Conservation (phyloP, 225 moss, liverwort and hornwort genomes). For the Pseudisothecium myosuroides region DNA sequence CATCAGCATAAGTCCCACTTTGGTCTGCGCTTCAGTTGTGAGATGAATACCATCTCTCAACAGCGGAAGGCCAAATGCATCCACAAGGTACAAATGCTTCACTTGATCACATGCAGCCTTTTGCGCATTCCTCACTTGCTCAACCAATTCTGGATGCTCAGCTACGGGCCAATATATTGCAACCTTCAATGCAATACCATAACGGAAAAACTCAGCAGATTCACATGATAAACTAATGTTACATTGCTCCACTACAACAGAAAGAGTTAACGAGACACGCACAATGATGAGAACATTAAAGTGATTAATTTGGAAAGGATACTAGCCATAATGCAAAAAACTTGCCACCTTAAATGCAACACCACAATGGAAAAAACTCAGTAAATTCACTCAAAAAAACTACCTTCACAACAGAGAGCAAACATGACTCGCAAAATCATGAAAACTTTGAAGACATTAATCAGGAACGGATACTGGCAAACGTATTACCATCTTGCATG, state of each 20-base stretch:
- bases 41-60: conserved; percentile 43
- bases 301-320: neutral
- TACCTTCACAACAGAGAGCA: neutral
- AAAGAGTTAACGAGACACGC: neutral
- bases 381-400: neutral
- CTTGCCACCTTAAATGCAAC: neutral
- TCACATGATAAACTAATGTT: neutral
- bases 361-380: neutral
- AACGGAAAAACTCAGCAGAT: neutral
- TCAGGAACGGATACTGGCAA: neutral
- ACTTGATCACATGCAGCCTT: conserved; percentile 15
- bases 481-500: neutral
- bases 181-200: conserved; percentile 17
- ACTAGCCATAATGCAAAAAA: neutral
- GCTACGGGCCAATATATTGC: conserved; percentile 38
- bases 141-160: conserved; percentile 7
- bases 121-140: conserved; percentile 46
- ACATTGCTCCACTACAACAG: neutral
- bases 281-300: neutral
- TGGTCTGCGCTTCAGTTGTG: conserved; percentile 41
- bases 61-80: conserved; percentile 47
- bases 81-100: conserved; percentile 31
- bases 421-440: neutral
- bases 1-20: conserved; percentile 36
- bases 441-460: neutral